Base-by-base conservation (phyloP, 495 filamentous ascomycete genomes). In the Pseudomonodictys pantanalensis region DNA sequence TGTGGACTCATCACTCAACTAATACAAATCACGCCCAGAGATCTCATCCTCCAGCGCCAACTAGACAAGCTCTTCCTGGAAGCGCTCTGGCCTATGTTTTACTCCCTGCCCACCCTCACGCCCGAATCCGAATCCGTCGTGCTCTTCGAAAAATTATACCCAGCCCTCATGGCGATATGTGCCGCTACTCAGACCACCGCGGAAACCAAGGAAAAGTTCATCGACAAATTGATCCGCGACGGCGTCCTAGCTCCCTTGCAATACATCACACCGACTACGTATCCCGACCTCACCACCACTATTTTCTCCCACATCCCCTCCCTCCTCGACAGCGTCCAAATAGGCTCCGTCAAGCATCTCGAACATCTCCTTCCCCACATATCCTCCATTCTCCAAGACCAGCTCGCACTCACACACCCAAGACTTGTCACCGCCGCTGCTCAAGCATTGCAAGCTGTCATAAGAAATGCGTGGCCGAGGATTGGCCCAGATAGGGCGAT, bases 61-160 rank as follows among this genome's bases (percentile, higher is more conserved):
- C 79, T 98, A 0, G 82, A 77, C 2, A 78, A 83, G 0, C 86
- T 98, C 22, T 89, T 98, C 64, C 83, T 90, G 68, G 83, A 91
- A 29, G 86, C 89, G 10, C 70, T 95, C 10, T 79, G 84, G 57
- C 90, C 91, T 0, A 84, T 80, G 23, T 76, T 96, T 1, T 76
- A 83, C 12, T 88, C 81, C 56, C 78, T 97, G 0, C 93, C 93
- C 6, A 83, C 80, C 30, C 77, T 96, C 24, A 96, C 91, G 0
- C 85, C 91, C 4, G 84, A 86, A 58, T 68, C 78, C 0, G 86
- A 90, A 52, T 86, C 88, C 1, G 56, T 91, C n/a, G 52, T 70
- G 0, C 74, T 97, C 2, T 77, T 96, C 0, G 61, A 65, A 12
- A 80, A 78, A 1, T 85, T 88, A 1, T 95, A 92, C 44, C 77